Evolutionary conservation across 2,329 filamentous ascomycete species (phyloP).

Genomic region (Calonectria naviculata): DNA sequence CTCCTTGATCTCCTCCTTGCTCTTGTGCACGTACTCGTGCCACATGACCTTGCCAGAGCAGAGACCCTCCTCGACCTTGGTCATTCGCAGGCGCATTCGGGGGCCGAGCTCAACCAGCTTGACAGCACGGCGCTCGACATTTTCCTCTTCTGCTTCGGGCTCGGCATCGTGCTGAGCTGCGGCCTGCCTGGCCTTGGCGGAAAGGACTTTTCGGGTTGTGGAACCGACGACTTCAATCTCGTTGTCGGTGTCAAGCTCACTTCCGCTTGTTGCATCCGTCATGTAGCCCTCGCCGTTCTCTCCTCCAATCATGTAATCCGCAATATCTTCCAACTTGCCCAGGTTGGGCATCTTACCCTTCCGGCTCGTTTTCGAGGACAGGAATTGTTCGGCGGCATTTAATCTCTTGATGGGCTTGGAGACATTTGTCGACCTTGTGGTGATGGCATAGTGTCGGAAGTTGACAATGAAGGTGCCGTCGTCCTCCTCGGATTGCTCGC

Average conservation of each 20-base stretch:
- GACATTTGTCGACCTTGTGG: slow-evolving; percentile 85
- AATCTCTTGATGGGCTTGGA: slow-evolving; percentile 86
- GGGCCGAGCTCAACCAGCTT: slow-evolving; percentile 94
- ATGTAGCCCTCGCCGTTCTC: slow-evolving; percentile 83
- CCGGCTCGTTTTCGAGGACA: slow-evolving; percentile 68
- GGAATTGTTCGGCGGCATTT: slow-evolving; percentile 85
- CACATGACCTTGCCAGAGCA: slow-evolving; percentile 94
- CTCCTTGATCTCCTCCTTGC: slow-evolving; percentile 78
- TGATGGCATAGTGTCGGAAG: slow-evolving; percentile 95
- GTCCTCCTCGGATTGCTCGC: slow-evolving; percentile 71
- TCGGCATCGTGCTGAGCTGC: slow-evolving; percentile 53
- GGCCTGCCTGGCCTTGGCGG: slow-evolving; percentile 60
- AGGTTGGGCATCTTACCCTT: slow-evolving; percentile 86
- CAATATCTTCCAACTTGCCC: slow-evolving; percentile 90
- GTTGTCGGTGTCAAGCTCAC: slow-evolving; percentile 92
- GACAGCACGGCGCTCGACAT: slow-evolving; percentile 86
- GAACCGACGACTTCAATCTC: slow-evolving; percentile 88
- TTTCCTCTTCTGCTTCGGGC: slow-evolving; percentile 60
- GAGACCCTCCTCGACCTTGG: slow-evolving; percentile 95
- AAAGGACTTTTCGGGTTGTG: slow-evolving; percentile 70
- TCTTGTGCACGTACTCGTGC: slow-evolving; percentile 95
- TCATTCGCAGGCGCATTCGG: slow-evolving; percentile 86
- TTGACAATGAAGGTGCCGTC: slow-evolving; percentile 84
- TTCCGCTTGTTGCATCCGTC: slow-evolving; percentile 86
- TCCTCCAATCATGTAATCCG: slow-evolving; percentile 91